Evolutionary conservation across 805 yeast genomes (phyloP).

Genomic region (Candida lessepsii): DNA sequence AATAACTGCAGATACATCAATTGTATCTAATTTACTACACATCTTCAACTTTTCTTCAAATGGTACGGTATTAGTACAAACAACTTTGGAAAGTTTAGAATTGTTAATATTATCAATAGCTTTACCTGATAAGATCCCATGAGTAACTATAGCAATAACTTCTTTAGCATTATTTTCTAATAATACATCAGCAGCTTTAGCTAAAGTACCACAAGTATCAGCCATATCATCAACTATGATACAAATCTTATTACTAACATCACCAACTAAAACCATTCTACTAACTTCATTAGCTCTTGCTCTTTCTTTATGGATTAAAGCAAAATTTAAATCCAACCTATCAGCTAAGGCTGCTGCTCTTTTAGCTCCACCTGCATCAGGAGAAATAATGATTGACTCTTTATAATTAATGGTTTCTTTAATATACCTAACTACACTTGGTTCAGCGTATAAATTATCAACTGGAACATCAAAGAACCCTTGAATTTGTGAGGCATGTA

Average conservation of each 20-base stretch:
- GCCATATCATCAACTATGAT: constrained; percentile 87
- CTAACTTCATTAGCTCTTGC: constrained; percentile 81
- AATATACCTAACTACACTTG: constrained; percentile 80
- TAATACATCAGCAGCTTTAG: constrained; percentile 76
- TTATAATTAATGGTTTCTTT: constrained; percentile 56
- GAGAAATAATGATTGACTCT: constrained; percentile 80
- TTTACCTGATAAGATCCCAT: constrained; percentile 74
- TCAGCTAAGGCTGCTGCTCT: constrained; percentile 87
- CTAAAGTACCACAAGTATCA: constrained; percentile 84
- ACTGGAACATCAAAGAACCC: constrained; percentile 96
- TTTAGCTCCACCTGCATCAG: constrained; percentile 92
- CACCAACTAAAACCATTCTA: constrained; percentile 83
- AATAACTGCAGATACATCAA: constrained; percentile 70
- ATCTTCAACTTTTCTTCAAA: constrained; percentile 57
- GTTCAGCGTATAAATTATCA: constrained; percentile 94
- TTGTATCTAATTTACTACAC: constrained; percentile 64
- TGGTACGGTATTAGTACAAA: constrained; percentile 81
- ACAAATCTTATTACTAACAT: constrained; percentile 73
- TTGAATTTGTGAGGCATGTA: constrained; percentile 97
- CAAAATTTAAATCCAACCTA: constrained; percentile 74
- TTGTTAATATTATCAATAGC: constrained; percentile 71
- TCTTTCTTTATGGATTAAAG: constrained; percentile 82
- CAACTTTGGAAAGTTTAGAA: constrained; percentile 64
- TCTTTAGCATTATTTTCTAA: constrained; percentile 65
- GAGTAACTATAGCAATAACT: constrained; percentile 81